These are phyloP conservation scores for Epichloe glyceriae DNA, from an alignment of 2,329 filamentous ascomycete species.

Conservation along the genomic window DNA sequence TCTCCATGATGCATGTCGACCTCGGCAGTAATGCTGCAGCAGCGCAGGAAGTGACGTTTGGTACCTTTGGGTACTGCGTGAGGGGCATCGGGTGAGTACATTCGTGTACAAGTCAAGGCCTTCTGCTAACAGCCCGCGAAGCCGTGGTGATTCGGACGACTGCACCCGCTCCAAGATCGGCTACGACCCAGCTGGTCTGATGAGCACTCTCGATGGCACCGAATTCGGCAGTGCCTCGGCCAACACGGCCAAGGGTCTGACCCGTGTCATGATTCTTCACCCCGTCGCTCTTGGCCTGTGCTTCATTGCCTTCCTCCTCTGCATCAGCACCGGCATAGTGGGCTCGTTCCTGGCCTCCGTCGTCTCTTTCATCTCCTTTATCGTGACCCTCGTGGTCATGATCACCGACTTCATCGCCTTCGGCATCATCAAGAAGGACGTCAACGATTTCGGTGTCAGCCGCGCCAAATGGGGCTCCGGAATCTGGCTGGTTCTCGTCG, in stretches of 20 bases:
- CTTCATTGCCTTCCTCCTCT: constrained; percentile 46
- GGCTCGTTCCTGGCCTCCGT: constrained; percentile 39
- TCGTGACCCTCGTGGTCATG: constrained; percentile 36
- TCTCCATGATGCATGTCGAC: constrained; percentile 40
- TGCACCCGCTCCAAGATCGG: constrained; percentile 39
- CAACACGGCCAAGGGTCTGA: constrained; percentile 35
- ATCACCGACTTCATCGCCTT: constrained; percentile 47
- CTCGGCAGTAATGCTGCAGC: constrained; percentile 23
- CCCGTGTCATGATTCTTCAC: constrained; percentile 48
- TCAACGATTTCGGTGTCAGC: constrained; percentile 35
- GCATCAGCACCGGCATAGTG: constrained; percentile 36
- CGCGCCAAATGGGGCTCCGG: constrained; percentile 38
- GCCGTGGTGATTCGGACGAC: constrained; percentile 23
- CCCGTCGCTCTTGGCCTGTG: constrained; percentile 43
- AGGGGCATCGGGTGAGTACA: constrained; percentile 15
- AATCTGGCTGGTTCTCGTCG: constrained; percentile 46
- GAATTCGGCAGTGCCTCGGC: constrained; percentile 29
- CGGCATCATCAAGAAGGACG: constrained; percentile 36
- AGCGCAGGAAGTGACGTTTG: constrained; percentile 34
- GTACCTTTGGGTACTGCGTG: constrained; percentile 48
- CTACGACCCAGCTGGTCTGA: constrained; percentile 38
- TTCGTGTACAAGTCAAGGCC: no score
- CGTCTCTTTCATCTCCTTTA: constrained; percentile 35
- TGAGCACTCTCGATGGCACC: constrained; percentile 24
- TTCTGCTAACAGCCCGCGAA: background rate